Percentiles rank a stretch among this genome's conserved stretches.
phyloP scores from a whole-genome alignment of 139 green algal genomes.

The Diplosphaera chodatii region DNA sequence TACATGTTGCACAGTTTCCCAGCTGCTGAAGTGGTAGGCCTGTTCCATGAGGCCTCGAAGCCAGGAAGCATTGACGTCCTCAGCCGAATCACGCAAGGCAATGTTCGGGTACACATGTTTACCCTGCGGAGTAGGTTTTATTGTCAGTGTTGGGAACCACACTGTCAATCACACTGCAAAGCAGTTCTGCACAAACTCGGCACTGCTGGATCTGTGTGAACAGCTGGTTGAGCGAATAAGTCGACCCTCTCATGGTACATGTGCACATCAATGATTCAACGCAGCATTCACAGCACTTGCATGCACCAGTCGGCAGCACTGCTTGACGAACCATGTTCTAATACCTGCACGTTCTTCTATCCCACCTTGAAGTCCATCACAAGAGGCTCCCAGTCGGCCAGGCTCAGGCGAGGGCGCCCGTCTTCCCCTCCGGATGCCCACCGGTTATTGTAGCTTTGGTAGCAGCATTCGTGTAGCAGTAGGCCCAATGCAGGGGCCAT shows the following conservation, averaged over 20 bases:
- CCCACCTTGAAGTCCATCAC: not conserved
- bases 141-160: no score
- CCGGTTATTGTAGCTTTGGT: conserved; percentile 55
- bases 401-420: not conserved
- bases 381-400: not conserved
- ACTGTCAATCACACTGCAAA: not conserved
- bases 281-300: no score
- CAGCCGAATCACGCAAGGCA: conserved; percentile 31
- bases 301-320: no score
- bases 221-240: no score
- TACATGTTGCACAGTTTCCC: not conserved
- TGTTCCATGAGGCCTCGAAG: conserved; percentile 26
- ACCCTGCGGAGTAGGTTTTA: conserved; percentile 7
- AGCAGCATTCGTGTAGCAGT: conserved; percentile 73
- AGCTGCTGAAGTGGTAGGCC: conserved; percentile 24
- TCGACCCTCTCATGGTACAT: no score
- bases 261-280: no score
- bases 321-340: no score
- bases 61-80: conserved; percentile 45
- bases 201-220: no score
- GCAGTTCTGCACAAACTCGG: not conserved
- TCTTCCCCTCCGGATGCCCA: conserved; percentile 11
- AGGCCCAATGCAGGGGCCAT: conserved; percentile 84
- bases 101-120: conserved; percentile 69
- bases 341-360: no score